Conservation (phyloP, 257 asterid genomes). For the Ballota nigra region DNA sequence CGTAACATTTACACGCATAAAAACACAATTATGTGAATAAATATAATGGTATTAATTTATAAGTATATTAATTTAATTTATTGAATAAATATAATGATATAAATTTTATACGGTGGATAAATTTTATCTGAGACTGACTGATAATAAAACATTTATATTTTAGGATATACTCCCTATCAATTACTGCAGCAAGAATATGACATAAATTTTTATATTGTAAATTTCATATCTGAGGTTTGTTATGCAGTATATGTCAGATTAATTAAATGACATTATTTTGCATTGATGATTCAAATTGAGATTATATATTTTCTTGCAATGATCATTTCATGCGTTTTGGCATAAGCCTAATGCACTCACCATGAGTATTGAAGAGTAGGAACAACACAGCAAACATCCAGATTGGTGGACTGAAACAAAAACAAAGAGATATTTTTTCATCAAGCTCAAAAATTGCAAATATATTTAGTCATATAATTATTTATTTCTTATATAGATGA, state of each 20-base stretch:
- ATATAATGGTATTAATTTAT: no score
- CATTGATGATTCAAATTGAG: background rate
- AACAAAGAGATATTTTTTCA: background rate
- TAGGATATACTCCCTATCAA: background rate
- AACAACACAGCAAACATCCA: conserved; percentile 81
- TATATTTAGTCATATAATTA: no score
- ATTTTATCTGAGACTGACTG: no score
- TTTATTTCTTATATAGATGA: no score
- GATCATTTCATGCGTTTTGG: background rate
- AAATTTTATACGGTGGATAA: no score
- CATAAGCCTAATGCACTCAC: conserved; percentile 34
- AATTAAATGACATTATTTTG: background rate
- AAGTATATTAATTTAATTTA: no score
- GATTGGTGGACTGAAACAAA: conserved; percentile 66
- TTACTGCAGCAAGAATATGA: background rate
- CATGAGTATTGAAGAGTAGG: conserved; percentile 87
- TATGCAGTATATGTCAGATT: background rate
- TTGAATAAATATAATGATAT: no score
- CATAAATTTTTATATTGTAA: background rate
- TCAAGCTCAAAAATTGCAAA: background rate
- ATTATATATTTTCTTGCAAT: background rate
- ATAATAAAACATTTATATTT: no score
- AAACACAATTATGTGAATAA: no score
- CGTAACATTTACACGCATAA: no score
- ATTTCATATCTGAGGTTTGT: background rate